Percentiles rank a stretch among this genome's conserved stretches.
phyloP scores from a whole-genome alignment of 2,329 filamentous ascomycete genomes.

The Colletotrichum siamense region DNA sequence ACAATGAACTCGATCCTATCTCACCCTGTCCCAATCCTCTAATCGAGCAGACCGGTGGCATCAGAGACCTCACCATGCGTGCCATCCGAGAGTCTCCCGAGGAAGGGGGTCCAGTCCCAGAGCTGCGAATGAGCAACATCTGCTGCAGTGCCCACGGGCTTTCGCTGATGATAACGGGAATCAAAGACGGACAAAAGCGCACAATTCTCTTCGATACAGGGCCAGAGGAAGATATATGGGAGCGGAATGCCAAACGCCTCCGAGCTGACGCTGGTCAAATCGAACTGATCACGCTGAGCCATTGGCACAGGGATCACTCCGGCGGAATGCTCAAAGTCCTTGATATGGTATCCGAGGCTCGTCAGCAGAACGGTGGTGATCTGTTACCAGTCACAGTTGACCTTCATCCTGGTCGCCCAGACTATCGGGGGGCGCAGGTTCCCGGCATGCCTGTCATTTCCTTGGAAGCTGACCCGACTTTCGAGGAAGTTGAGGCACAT shows the following conservation, averaged over 20 bases:
- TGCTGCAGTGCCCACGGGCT: conserved; percentile 61
- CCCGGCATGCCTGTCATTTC: conserved; percentile 44
- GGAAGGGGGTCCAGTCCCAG: conserved; percentile 46
- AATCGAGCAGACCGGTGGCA: conserved; percentile 44
- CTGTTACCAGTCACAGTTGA: conserved; percentile 43
- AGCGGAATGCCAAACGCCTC: conserved; percentile 52
- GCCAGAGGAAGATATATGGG: conserved; percentile 56
- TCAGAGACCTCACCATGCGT: conserved; percentile 44
- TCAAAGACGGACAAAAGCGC: conserved; percentile 45
- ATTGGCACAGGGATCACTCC: conserved; percentile 63
- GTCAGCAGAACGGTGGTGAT: not conserved
- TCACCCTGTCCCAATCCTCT: conserved; percentile 49
- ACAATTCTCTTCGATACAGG: conserved; percentile 59
- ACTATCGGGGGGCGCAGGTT: conserved; percentile 47
- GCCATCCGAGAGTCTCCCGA: conserved; percentile 33
- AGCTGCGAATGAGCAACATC: conserved; percentile 54
- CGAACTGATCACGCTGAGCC: conserved; percentile 54
- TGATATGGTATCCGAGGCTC: conserved; percentile 47
- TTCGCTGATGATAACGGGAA: conserved; percentile 56
- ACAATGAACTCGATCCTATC: conserved; percentile 60
- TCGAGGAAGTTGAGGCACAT: conserved; percentile 45
- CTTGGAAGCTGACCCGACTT: conserved; percentile 57
- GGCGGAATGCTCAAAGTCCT: conserved; percentile 57
- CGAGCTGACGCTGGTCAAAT: not conserved
- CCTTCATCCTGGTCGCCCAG: conserved; percentile 57